A percentile compares a stretch with the other conserved stretches of the same genome.
Evolutionary conservation across 2,329 filamentous ascomycete species (phyloP).

Genomic region (Grosmannia huntii): DNA sequence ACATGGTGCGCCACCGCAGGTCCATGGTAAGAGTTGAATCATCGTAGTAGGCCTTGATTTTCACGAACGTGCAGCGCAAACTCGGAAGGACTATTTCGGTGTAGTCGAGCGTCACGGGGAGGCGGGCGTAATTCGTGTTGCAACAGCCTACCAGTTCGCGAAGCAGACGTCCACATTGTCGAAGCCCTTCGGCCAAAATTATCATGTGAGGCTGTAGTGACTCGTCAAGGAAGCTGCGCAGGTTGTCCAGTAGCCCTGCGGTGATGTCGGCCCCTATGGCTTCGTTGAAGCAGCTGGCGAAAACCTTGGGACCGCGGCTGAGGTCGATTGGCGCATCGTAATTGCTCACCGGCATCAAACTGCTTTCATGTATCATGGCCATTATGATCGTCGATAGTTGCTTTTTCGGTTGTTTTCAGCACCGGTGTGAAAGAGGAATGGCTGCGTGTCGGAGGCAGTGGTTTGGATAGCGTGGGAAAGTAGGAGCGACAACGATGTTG

Average conservation of each 20-base stretch:
- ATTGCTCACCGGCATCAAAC: background rate
- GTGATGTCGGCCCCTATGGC: conserved; percentile 39
- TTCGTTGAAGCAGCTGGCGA: conserved; percentile 41
- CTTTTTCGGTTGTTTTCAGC: no score
- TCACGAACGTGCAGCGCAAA: conserved; percentile 35
- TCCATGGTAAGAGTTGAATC: conserved; percentile 33
- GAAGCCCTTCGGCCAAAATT: conserved; percentile 34
- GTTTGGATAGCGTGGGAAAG: background rate
- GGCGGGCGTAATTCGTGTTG: conserved; percentile 30
- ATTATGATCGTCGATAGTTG: no score
- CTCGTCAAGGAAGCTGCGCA: conserved; percentile 32
- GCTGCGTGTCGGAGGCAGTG: no score
- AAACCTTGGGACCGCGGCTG: conserved; percentile 20
- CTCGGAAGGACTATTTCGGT: conserved; percentile 45
- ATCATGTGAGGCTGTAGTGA: conserved; percentile 33
- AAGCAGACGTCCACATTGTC: conserved; percentile 29
- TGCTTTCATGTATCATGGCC: no score
- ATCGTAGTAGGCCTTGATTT: conserved; percentile 39
- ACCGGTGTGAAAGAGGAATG: no score
- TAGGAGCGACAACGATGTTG: background rate
- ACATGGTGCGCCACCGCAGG: conserved; percentile 46
- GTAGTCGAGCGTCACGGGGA: conserved; percentile 39
- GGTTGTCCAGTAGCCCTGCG: conserved; percentile 31
- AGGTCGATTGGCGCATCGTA: background rate
- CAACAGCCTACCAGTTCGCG: conserved; percentile 42